A percentile compares a stretch with the other conserved stretches of the same genome.
These are phyloP conservation scores for Aspergillus leporis DNA, from an alignment of 495 filamentous ascomycete genomes.

Conservation along the genomic window DNA sequence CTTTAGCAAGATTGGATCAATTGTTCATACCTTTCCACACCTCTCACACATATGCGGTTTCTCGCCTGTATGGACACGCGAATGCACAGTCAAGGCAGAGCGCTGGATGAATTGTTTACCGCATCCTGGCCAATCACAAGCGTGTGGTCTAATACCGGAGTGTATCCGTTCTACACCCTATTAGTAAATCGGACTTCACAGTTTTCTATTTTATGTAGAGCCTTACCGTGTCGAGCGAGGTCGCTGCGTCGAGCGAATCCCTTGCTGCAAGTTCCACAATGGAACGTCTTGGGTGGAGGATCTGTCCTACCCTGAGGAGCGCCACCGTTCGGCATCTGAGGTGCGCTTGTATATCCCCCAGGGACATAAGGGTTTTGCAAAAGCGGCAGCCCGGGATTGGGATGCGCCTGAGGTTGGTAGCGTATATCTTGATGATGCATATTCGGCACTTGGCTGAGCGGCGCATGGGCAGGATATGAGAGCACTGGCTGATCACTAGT, in stretches of 20 bases:
- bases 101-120: conserved; percentile 97
- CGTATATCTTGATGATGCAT: conserved; percentile 48
- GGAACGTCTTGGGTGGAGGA: conserved; percentile 75
- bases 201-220: conserved; percentile 3
- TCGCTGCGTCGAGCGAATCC: conserved; percentile 94
- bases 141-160: conserved; percentile 86
- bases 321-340: conserved; percentile 35
- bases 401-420: conserved; percentile 55
- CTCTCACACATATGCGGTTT: conserved; percentile 98
- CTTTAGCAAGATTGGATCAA: background rate
- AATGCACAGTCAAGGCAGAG: conserved; percentile 95
- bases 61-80: conserved; percentile 93
- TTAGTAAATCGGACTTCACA: conserved; percentile 9
- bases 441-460: conserved; percentile 50
- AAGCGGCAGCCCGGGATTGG: conserved; percentile 59
- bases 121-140: conserved; percentile 87
- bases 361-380: conserved; percentile 53
- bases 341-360: conserved; percentile 34
- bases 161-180: conserved; percentile 81
- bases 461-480: conserved; percentile 56
- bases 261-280: conserved; percentile 89
- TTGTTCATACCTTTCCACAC: conserved; percentile 79
- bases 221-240: conserved; percentile 88
- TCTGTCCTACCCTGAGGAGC: conserved; percentile 48
- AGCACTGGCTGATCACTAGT: conserved; percentile 62